A percentile compares a stretch with the other conserved stretches of the same genome.
These are phyloP conservation scores for Erucastrum elatum DNA, from an alignment of 345 rosid species.

Conservation along the genomic window DNA sequence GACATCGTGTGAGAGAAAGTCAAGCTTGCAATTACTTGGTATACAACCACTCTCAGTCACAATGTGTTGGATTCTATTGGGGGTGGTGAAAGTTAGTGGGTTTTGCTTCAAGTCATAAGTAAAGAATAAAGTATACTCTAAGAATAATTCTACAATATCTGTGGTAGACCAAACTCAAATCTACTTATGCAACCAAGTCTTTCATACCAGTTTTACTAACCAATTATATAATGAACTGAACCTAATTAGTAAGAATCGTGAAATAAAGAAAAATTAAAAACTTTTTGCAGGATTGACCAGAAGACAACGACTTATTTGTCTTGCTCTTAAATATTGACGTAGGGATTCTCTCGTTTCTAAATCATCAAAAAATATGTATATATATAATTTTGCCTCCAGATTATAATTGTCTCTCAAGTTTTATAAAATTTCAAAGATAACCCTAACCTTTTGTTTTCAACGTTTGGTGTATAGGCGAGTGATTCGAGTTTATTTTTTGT, in stretches of 20 bases:
- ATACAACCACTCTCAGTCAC: slow-evolving; percentile 31
- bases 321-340: background rate
- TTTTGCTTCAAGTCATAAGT: slow-evolving; percentile 36
- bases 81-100: slow-evolving; percentile 42
- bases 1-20: slow-evolving; percentile 21
- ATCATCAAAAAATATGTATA: background rate
- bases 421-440: background rate
- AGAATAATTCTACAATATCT: slow-evolving; percentile 33
- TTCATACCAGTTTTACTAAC: background rate
- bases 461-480: background rate
- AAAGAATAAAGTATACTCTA: slow-evolving; percentile 39
- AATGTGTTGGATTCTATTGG: slow-evolving; percentile 34
- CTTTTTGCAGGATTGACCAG: background rate
- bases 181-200: slow-evolving; percentile 23
- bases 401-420: background rate
- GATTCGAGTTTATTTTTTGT: background rate
- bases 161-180: slow-evolving; percentile 37
- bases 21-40: slow-evolving; percentile 34
- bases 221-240: background rate
- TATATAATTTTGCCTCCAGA: background rate
- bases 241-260: slow-evolving; percentile 4
- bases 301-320: background rate
- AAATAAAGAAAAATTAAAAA: background rate
- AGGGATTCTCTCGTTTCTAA: background rate
- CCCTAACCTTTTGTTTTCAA: background rate